Evolutionary conservation across 495 filamentous ascomycete species (phyloP).

Genomic region (Trichoderma erinaceum): DNA sequence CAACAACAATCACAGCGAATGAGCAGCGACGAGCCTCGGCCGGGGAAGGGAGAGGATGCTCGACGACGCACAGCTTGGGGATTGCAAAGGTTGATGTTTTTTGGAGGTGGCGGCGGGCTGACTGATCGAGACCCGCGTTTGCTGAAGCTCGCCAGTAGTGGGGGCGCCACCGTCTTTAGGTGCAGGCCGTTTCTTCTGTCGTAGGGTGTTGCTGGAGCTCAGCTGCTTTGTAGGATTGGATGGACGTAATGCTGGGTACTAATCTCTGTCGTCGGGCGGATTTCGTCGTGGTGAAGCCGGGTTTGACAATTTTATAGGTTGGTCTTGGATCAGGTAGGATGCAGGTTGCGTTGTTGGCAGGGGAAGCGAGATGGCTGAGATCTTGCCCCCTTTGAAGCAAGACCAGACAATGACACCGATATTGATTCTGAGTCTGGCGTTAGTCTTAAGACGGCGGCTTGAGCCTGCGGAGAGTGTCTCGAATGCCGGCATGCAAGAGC

Average conservation of each 20-base stretch:
- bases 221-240: neutral
- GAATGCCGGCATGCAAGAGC: too few species aligned
- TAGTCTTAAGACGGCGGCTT: too few species aligned
- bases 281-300: too few species aligned
- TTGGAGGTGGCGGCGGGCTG: neutral
- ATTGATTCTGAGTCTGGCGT: too few species aligned
- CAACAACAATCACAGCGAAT: neutral
- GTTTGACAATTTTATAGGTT: too few species aligned
- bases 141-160: neutral
- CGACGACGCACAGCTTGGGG: neutral
- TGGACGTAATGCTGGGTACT: neutral
- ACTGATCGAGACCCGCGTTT: conserved; percentile 5
- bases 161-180: conserved; percentile 1
- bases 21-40: neutral
- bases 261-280: neutral
- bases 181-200: neutral
- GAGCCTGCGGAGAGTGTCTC: too few species aligned
- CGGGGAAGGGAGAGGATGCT: neutral
- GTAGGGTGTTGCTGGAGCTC: neutral
- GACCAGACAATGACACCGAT: too few species aligned
- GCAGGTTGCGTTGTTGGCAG: too few species aligned
- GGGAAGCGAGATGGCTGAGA: too few species aligned
- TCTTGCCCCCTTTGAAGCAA: too few species aligned
- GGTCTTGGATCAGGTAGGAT: too few species aligned
- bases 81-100: neutral